A percentile compares a stretch with the other conserved stretches of the same genome.
Evolutionary conservation across 1,139 yeast genomes (phyloP).

Genomic region (Candida freyschussii): DNA sequence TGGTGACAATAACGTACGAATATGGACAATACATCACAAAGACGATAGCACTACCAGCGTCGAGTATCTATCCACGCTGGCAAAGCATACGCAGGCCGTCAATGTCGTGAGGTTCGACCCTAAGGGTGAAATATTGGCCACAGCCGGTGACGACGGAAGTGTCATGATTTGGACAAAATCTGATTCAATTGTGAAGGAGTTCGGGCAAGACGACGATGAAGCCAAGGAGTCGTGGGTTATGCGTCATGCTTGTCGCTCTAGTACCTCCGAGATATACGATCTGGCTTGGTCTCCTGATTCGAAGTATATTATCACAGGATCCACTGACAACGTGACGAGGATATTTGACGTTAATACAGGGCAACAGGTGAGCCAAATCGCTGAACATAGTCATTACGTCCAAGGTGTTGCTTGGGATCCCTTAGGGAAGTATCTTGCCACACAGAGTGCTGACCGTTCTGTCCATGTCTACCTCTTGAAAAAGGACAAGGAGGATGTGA

Average conservation of each 20-base stretch:
- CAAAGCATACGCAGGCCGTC: slow-evolving; percentile 92
- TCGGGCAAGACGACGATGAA: slow-evolving; percentile 53
- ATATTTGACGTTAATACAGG: slow-evolving; percentile 60
- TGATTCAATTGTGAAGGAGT: slow-evolving; percentile 49
- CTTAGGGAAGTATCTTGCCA: slow-evolving; percentile 62
- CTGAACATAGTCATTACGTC: slow-evolving; percentile 81
- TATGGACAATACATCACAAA: slow-evolving; percentile 37
- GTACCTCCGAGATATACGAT: slow-evolving; percentile 80
- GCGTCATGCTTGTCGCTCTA: slow-evolving; percentile 50
- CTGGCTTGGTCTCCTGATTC: slow-evolving; percentile 89
- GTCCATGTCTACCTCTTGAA: slow-evolving; percentile 56
- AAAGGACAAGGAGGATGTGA: slow-evolving; percentile 28
- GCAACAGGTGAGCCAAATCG: slow-evolving; percentile 53
- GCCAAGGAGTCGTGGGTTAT: slow-evolving; percentile 70
- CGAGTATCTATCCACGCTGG: slow-evolving; percentile 68
- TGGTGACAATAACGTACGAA: slow-evolving; percentile 84
- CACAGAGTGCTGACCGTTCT: slow-evolving; percentile 87
- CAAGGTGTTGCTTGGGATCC: slow-evolving; percentile 99
- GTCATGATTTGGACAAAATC: slow-evolving; percentile 72
- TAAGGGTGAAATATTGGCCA: slow-evolving; percentile 62
- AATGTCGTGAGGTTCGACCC: slow-evolving; percentile 82
- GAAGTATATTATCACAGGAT: slow-evolving; percentile 71
- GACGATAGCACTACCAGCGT: slow-evolving; percentile 29
- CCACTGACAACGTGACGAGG: slow-evolving; percentile 83
- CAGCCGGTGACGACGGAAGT: slow-evolving; percentile 95